Conservation (phyloP, 2,329 filamentous ascomycete genomes). For the Fusarium xylarioides region DNA sequence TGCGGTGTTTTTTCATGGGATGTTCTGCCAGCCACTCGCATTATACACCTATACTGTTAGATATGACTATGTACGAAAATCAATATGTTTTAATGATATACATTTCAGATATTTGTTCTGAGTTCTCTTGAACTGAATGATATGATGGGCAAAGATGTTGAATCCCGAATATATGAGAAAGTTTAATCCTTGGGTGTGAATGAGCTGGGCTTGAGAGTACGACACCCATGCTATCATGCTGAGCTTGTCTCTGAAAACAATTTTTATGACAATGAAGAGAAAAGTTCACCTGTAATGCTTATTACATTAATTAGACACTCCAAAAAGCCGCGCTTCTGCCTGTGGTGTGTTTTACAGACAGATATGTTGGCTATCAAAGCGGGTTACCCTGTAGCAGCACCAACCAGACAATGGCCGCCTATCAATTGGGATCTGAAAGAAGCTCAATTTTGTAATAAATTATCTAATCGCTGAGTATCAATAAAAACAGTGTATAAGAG, state of each 20-base stretch:
- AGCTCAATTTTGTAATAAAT: not conserved
- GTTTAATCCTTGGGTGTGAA: not conserved
- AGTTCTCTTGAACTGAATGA: not conserved
- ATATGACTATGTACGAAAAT: conserved; percentile 24
- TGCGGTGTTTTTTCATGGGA: conserved; percentile 1
- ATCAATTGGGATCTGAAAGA: not conserved
- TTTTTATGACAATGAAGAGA: not conserved
- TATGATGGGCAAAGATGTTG: not conserved
- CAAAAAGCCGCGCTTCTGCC: not conserved
- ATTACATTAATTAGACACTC: not conserved
- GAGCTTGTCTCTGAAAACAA: not conserved
- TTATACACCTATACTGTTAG: not conserved
- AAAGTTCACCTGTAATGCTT: too few relatives aligned
- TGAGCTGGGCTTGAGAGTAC: not conserved
- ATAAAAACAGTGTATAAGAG: not conserved
- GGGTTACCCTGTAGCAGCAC: conserved; percentile 2
- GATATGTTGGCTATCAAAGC: not conserved
- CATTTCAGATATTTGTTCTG: not conserved
- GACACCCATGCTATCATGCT: not conserved
- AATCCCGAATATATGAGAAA: not conserved
- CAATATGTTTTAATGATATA: conserved; percentile 24
- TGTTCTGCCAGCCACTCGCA: not conserved
- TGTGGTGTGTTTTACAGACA: not conserved
- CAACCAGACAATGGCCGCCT: not conserved
- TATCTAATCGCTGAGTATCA: not conserved